Base-by-base conservation (phyloP, 2,329 filamentous ascomycete genomes). In the Pezicula neosporulosa region DNA sequence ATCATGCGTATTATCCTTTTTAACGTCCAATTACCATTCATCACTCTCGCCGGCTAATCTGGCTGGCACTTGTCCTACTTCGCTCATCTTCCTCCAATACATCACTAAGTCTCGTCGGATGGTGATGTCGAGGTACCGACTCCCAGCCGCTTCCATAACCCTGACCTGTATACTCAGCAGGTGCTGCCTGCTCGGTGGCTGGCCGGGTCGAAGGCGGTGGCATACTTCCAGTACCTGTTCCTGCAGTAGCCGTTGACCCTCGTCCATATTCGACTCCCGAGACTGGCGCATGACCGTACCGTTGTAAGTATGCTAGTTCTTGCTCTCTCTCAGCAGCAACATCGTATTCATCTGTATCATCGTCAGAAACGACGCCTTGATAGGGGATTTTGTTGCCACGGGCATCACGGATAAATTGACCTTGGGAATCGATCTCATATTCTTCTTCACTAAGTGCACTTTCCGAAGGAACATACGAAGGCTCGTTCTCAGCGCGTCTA, bases 61-160 rank as follows among this genome's bases (percentile, higher is more conserved):
- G 62, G 43, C 61, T 64, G 2, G 63, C 84, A 59, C 87, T 89
- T 13, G 87, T 89, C 19, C 87, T 81, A 65, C 87, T 89, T 47
- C 84, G 78, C 70, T 95, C 90, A 59, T 94, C 89, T 57, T 95
- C 87, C 64, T 90, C 90, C 64, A 94, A 78, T 27, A 96, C 91
- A 70, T 96, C 91, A 67, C 90, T 96, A 56, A 96, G 74, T 51
- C 92, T 77, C 8, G 91, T 96, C 0, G 91, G 91, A 70, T 96
- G 90, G 60, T 94, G 89, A 68, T 96, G 91, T 50, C 85, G 80
- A 21, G 86, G 85, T 56, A 90, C 75, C n/a, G 73, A 71, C 56
- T 94, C 89, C 89, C 90, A 95, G 1, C 81, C 80, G 7, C 76
- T 68, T n/a, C 76, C 84, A 68, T 85, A 90, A 19, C 80, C 83